Base-by-base conservation (phyloP, 257 asterid species). In the Gentiana dahurica region DNA sequence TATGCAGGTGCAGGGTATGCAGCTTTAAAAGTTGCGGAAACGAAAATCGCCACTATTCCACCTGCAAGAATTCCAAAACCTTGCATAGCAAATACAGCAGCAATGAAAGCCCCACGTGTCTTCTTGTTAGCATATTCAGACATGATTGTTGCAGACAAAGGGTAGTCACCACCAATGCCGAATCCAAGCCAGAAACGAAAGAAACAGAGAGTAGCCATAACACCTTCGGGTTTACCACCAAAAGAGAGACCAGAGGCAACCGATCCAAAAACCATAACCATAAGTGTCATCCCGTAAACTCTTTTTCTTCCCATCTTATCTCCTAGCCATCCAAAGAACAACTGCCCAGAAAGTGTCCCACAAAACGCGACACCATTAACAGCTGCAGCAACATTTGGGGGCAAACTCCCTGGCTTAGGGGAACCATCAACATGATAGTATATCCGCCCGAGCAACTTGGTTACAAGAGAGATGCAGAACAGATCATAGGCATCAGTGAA, bases 401-500 rank as follows among this genome's bases (percentile, higher is more conserved):
- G 74, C 62, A 69, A 45, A 3, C 62, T 58, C 8, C 74, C 74
- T 12, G 74, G 74, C 41, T 58, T 69, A 0, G 5, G 1, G 1
- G 71, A 75, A 5, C 71, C 78, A 2, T 39, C 47, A 1, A 55
- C 59, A 55, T 65, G 75, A 65, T 83, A 80, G 55, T 83, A 80
- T 5, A 77, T 69, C 5, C 92, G 78, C 24, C 92, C 87, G 4
- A 83, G 77, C 44, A 74, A 39, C 51, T 76, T 79, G 1, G 83
- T 64, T 12, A 76, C 76, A 1, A 73, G 37, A 33, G 86, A 75
- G 34, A 82, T 75, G 65, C 81, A 64, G 58, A 82, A 79, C 43
- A 82, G 86, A 49, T 82, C 91, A 34, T 82, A 82, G 2, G 91
- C 91, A 52, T 82, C 91, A 0, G 91, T 82, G 75, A 82, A 82